phyloP scores from a whole-genome alignment of 1,284 basidiomycete genomes.

The Chondrostereum purpureum region DNA sequence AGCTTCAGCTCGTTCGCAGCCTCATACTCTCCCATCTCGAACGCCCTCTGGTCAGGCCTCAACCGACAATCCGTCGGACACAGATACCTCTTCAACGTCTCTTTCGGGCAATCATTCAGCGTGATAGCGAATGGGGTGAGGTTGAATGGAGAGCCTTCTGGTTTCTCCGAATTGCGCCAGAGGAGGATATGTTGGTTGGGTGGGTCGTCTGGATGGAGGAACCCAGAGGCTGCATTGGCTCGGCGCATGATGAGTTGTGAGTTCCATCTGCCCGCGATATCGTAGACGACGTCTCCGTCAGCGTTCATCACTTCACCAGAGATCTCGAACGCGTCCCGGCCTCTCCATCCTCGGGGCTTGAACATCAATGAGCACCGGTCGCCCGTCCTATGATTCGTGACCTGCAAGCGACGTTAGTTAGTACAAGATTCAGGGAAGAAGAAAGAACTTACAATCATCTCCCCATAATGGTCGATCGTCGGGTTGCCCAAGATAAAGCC shows the following conservation, averaged over 20 bases:
- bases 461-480: constrained; percentile 96
- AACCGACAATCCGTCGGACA: constrained; percentile 92
- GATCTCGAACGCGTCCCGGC: constrained; percentile 89
- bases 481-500: constrained; percentile 93
- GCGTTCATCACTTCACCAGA: constrained; percentile 77
- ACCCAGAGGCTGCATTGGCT: constrained; percentile 56
- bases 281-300: constrained; percentile 66
- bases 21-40: constrained; percentile 89
- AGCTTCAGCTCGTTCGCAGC: constrained; percentile 85
- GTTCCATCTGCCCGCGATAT: constrained; percentile 96
- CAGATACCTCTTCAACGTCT: constrained; percentile 66
- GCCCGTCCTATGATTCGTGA: constrained; percentile 90
- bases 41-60: constrained; percentile 92
- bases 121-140: constrained; percentile 93
- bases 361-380: constrained; percentile 89
- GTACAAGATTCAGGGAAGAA: constrained; percentile 3
- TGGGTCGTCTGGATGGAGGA: constrained; percentile 70
- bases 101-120: constrained; percentile 74
- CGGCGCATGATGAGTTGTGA: constrained; percentile 87
- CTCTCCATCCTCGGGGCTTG: constrained; percentile 94
- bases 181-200: constrained; percentile 72
- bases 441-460: constrained; percentile 71
- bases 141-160: constrained; percentile 78
- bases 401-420: constrained; percentile 31
- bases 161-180: constrained; percentile 92